A percentile compares a stretch with the other conserved stretches of the same genome.
phyloP scores from a whole-genome alignment of 768 basidiomycete genomes.

The Russula brevipes region DNA sequence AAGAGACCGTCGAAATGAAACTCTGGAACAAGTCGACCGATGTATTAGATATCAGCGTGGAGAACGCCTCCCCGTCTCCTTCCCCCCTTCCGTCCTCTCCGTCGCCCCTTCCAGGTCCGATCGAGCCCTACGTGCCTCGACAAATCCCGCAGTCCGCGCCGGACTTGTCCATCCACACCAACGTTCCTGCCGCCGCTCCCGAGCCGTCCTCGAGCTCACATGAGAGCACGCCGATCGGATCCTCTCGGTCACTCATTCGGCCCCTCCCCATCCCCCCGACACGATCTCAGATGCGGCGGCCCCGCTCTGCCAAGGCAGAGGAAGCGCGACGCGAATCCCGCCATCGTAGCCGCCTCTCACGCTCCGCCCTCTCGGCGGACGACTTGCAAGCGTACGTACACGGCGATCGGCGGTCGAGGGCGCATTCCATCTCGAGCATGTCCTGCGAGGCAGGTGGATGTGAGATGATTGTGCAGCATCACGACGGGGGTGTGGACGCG shows the following conservation, averaged over 20 bases:
- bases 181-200: not conserved
- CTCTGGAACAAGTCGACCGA: slow-evolving; percentile 1
- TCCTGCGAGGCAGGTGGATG: not conserved
- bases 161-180: slow-evolving; percentile 1
- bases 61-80: slow-evolving; percentile 9
- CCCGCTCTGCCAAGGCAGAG: slow-evolving; percentile 7
- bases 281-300: not conserved
- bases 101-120: slow-evolving; percentile 7
- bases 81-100: not conserved
- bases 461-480: slow-evolving; percentile 12
- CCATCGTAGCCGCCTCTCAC: not conserved
- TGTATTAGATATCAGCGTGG: slow-evolving; percentile 15
- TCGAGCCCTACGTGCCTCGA: slow-evolving; percentile 7
- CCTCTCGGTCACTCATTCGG: slow-evolving; percentile 5
- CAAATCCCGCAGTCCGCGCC: not conserved
- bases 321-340: slow-evolving; percentile 2
- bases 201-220: not conserved
- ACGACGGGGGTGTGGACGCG: slow-evolving; percentile 6
- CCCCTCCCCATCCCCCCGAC: slow-evolving; percentile 12
- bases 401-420: not conserved
- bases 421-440: slow-evolving; percentile 1
- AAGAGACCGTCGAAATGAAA: not conserved
- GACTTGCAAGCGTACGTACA: slow-evolving; percentile 4
- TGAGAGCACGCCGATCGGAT: not conserved
- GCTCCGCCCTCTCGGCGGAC: slow-evolving; percentile 1